These are phyloP conservation scores for Ophiocordyceps camponoti-floridani DNA, from an alignment of 2,329 filamentous ascomycete genomes.

Conservation along the genomic window DNA sequence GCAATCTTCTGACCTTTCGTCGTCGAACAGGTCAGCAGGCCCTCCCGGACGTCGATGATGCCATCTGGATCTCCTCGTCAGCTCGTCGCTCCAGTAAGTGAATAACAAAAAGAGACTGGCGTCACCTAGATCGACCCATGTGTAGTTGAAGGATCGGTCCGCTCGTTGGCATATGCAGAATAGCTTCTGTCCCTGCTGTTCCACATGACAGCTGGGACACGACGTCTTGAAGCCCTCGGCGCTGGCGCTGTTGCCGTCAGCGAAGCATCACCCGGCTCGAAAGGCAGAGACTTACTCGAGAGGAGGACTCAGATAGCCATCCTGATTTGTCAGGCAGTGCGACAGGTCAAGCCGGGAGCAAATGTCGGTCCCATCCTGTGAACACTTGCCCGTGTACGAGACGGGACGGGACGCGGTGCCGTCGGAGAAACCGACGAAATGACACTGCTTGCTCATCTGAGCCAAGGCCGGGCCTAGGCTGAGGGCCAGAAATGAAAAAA, in stretches of 20 bases:
- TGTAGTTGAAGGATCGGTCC: neutral
- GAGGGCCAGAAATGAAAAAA: neutral
- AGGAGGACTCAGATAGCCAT: neutral
- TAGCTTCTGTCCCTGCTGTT: neutral
- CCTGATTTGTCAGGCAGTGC: constrained; percentile 1
- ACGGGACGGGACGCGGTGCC: neutral
- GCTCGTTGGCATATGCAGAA: constrained; percentile 1
- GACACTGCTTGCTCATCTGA: constrained; percentile 1
- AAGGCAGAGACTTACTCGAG: neutral
- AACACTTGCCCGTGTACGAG: constrained; percentile 1
- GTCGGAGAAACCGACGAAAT: constrained; percentile 1
- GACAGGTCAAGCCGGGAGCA: constrained; percentile 1
- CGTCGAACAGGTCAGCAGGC: constrained; percentile 1
- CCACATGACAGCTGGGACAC: constrained; percentile 2
- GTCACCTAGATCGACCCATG: constrained; percentile 1
- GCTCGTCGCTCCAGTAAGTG: neutral
- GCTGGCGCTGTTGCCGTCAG: neutral
- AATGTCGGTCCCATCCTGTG: neutral
- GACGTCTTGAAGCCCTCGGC: neutral
- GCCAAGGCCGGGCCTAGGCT: neutral
- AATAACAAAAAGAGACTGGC: too few species aligned
- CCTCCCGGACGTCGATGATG: neutral
- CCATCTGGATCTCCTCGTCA: neutral
- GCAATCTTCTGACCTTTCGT: constrained; percentile 1
- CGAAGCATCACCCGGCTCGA: neutral